Conservation (phyloP, 768 basidiomycete species). For the Tricholoma matsutake region DNA sequence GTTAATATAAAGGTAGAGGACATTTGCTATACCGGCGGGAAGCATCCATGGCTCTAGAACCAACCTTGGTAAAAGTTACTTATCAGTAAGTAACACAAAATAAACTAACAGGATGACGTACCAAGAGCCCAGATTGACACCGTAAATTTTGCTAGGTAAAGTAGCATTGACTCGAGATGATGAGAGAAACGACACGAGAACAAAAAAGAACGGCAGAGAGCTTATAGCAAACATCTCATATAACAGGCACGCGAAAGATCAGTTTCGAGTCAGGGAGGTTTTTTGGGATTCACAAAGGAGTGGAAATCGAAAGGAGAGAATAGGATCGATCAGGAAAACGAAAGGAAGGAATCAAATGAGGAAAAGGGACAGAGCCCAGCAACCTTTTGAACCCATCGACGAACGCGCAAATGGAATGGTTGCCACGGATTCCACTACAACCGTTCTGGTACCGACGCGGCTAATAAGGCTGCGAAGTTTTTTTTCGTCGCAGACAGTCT, state of each 20-base stretch:
- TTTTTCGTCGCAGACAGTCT: no score
- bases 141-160: conserved; percentile 25
- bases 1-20: not conserved
- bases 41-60: conserved; percentile 84
- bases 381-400: no score
- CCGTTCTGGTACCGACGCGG: no score
- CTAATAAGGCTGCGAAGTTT: no score
- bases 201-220: not conserved
- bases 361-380: no score
- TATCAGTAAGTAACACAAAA: no score
- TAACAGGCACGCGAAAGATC: not conserved
- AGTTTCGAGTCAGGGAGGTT: not conserved
- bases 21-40: conserved; percentile 45
- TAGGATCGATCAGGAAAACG: no score
- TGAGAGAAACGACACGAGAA: not conserved
- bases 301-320: not conserved
- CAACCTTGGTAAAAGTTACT: no score
- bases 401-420: no score
- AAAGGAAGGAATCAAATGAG: no score
- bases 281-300: not conserved
- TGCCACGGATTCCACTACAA: no score
- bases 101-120: no score
- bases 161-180: conserved; percentile 12
- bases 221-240: not conserved
- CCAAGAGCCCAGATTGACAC: conserved; percentile 37